Conservation (phyloP, 2,329 filamentous ascomycete genomes). For the Stagonosporopsis tanaceti region DNA sequence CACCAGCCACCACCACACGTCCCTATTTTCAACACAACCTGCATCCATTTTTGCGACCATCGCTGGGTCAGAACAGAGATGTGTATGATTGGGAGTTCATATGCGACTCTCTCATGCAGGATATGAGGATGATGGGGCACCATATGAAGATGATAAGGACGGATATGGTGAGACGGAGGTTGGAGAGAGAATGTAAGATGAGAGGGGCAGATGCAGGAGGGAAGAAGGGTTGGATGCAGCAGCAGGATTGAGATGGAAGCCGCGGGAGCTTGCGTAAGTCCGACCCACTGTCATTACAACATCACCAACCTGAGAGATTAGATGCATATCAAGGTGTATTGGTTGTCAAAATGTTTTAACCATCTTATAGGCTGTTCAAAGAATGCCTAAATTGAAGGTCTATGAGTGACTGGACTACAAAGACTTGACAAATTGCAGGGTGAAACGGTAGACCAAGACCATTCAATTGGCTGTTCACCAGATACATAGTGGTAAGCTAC, state of each 20-base stretch:
- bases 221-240: not conserved
- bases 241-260: not conserved
- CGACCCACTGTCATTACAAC: no score
- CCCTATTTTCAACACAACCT: not conserved
- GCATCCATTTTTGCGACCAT: not conserved
- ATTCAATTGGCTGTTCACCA: no score
- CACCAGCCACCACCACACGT: not conserved
- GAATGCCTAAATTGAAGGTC: no score
- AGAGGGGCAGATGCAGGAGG: not conserved
- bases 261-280: no score
- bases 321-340: no score
- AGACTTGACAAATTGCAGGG: no score
- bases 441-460: no score
- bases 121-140: not conserved
- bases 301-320: no score
- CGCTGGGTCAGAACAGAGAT: not conserved
- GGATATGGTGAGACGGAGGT: not conserved
- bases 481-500: no score
- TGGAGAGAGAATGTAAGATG: not conserved
- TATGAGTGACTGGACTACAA: no score
- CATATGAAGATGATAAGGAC: not conserved
- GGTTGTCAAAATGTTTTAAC: no score
- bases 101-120: conserved; percentile 1
- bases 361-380: no score
- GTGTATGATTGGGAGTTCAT: not conserved